Base-by-base conservation (phyloP, 2,329 filamentous ascomycete genomes). In the Corynespora cassiicola region DNA sequence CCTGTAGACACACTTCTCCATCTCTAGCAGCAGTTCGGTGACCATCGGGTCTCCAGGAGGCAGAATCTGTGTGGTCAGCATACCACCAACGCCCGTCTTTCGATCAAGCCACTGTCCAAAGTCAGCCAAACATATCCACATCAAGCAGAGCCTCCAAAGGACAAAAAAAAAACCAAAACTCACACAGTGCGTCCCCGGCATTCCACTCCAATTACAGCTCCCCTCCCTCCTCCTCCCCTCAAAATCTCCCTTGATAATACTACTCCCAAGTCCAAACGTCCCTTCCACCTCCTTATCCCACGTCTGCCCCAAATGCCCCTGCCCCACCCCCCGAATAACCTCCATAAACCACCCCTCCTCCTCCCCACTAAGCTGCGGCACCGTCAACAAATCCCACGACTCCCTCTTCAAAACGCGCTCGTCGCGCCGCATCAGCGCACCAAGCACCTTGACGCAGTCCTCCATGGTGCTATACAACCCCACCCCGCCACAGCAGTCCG, bases 1-100 rank as follows among this genome's bases (percentile, higher is more conserved):
- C 19, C 15, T 38, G 25, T 47, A 47, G 15, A 47, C n/a, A 24
- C 34, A 41, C 26, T 42, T 47, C 29, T 47, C 44, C 18, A 47
- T 25, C 32, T 47, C 44, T 5, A 37, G n/a, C 18, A 39, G 35
- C 18, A 47, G 25, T 12, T 44, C 31, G 12, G 40, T 43, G 7
- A 42, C 42, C 33, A 42, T 39, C 14, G 24, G 30, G 21, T 46
- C 42, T 6, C 38, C 42, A 6, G 39, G 35, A 9, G 38, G 42
- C 11, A 46, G 14, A 30, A 46, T 31, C 19, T 42, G 42, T n/a
- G 35, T 42, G 8, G 31, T 35, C 25, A 42, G 8, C 33, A 39
- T 31, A 12, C 38, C 42, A 5, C 25, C 42, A 22, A 46, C 25
- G 9, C 42, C 42, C 2, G 28, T 38, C 21, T 38, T 21, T n/a